A percentile compares a stretch with the other conserved stretches of the same genome.
Evolutionary conservation across 2,329 filamentous ascomycete genomes (phyloP).

Genomic region (Exophiala dermatitidis): DNA sequence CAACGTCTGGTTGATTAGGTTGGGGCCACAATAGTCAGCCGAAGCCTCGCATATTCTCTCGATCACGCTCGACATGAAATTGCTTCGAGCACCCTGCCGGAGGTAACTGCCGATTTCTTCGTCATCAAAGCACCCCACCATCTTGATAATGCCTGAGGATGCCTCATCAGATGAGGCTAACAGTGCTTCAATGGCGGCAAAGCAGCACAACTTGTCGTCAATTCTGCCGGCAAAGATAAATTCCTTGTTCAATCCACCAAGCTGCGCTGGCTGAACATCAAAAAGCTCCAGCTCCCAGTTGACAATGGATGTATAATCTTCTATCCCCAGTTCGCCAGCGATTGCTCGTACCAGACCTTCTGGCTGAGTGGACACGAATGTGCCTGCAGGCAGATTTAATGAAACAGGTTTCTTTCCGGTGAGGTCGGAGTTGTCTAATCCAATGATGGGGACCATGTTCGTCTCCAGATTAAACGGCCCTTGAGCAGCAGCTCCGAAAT

Average conservation of each 20-base stretch:
- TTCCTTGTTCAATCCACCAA: constrained; percentile 80
- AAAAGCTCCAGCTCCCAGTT: constrained; percentile 98
- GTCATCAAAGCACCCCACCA: constrained; percentile 92
- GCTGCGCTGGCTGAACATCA: constrained; percentile 76
- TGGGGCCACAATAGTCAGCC: constrained; percentile 39
- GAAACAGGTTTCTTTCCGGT: constrained; percentile 27
- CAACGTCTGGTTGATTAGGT: constrained; percentile 69
- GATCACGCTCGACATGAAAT: constrained; percentile 75
- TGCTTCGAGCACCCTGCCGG: constrained; percentile 80
- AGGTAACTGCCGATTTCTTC: constrained; percentile 92
- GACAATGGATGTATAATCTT: constrained; percentile 65
- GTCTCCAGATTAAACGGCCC: constrained; percentile 79
- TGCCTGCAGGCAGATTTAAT: constrained; percentile 43
- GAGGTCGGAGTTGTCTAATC: constrained; percentile 66
- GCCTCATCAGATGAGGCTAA: constrained; percentile 55
- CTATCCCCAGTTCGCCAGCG: constrained; percentile 65
- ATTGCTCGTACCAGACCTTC: constrained; percentile 78
- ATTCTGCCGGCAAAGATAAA: constrained; percentile 93
- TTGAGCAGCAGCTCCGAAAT: constrained; percentile 69
- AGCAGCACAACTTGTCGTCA: constrained; percentile 96
- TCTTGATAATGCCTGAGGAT: constrained; percentile 62
- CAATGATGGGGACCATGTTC: constrained; percentile 88
- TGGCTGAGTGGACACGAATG: constrained; percentile 78
- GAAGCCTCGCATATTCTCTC: constrained; percentile 65
- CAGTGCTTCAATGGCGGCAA: constrained; percentile 78